Percentiles rank a stretch among this genome's conserved stretches.
Conservation (phyloP, 257 asterid species). For the Penstemon barbatus region DNA sequence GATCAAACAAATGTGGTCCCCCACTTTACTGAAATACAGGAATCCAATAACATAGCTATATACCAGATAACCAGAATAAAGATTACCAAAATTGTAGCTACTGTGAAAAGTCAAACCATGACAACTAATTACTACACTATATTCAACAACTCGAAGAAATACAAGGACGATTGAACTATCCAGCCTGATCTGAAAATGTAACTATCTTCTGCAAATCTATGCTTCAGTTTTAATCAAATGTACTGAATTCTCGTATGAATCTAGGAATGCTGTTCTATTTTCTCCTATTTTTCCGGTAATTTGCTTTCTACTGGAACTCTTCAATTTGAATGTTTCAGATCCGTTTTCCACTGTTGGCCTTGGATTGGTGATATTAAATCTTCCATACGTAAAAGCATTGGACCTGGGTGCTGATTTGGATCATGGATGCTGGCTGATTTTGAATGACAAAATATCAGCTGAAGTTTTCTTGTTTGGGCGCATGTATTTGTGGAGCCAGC, state of each 20-base stretch:
- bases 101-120: too few species aligned
- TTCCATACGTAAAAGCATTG: slow-evolving; percentile 22
- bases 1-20: too few species aligned
- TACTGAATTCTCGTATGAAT: too few species aligned
- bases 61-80: too few species aligned
- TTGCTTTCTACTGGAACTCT: slow-evolving; percentile 24
- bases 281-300: slow-evolving; percentile 13
- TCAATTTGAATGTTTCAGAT: slow-evolving; percentile 18
- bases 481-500: slow-evolving; percentile 10
- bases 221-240: too few species aligned
- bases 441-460: slow-evolving; percentile 25
- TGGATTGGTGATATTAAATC: slow-evolving; percentile 27
- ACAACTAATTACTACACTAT: too few species aligned
- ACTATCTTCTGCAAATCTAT: slow-evolving; percentile 29
- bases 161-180: too few species aligned
- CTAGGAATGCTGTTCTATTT: slow-evolving; percentile 27
- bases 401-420: slow-evolving; percentile 25
- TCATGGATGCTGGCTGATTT: slow-evolving; percentile 8
- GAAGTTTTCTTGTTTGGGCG: slow-evolving; percentile 16
- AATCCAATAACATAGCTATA: too few species aligned
- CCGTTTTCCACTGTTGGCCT: slow-evolving; percentile 13
- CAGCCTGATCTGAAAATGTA: too few species aligned
- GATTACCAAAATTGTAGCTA: too few species aligned
- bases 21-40: too few species aligned
- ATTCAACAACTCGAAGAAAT: too few species aligned